Evolutionary conservation across 2,329 filamentous ascomycete species (phyloP).

Genomic region (Epichloe aotearoae): DNA sequence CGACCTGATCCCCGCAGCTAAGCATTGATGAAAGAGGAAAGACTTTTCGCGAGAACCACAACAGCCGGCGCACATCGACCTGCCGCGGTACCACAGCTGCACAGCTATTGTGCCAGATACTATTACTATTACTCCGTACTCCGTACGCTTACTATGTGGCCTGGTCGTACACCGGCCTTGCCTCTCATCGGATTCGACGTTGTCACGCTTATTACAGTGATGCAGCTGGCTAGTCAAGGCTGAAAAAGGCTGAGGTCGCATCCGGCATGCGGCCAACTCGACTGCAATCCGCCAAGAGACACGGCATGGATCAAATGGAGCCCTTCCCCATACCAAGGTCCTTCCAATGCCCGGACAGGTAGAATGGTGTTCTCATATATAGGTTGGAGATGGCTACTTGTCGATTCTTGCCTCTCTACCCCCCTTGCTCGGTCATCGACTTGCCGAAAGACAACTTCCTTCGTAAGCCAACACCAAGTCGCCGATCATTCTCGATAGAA

Average conservation of each 20-base stretch:
- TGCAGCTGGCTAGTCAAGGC: not conserved
- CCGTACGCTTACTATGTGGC: too few relatives aligned
- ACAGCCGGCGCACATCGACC: too few relatives aligned
- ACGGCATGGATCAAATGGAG: not conserved
- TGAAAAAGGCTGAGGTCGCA: not conserved
- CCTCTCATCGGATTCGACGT: not conserved
- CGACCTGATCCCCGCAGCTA: too few relatives aligned
- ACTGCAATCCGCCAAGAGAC: slow-evolving; percentile 4
- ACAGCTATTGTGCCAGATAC: too few relatives aligned
- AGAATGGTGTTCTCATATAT: slow-evolving; percentile 1
- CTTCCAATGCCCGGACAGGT: not conserved
- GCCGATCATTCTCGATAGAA: not conserved
- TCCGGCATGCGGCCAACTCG: not conserved
- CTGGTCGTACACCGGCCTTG: not conserved
- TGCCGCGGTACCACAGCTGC: too few relatives aligned
- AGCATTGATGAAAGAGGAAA: too few relatives aligned
- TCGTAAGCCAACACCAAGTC: not conserved
- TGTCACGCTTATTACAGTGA: not conserved
- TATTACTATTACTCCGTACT: too few relatives aligned
- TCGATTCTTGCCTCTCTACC: not conserved
- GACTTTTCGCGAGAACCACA: too few relatives aligned
- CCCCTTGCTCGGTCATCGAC: slow-evolving; percentile 1
- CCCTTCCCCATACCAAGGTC: not conserved
- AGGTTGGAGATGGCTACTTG: not conserved
- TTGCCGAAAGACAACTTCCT: not conserved